Base-by-base conservation (phyloP, 805 yeast genomes). In the Pichia paraexigua region DNA sequence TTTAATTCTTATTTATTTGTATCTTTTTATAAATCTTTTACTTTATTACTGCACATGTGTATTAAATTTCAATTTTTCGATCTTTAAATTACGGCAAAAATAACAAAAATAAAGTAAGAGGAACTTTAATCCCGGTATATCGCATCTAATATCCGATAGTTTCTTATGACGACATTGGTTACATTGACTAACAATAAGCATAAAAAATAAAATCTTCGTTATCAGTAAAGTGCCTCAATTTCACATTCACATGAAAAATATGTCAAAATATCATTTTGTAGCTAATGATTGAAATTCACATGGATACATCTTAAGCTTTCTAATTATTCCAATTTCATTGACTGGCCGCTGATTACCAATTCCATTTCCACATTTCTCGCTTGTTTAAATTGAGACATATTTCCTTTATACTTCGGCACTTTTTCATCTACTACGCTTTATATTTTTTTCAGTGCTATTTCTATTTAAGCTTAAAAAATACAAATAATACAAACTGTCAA, bases 371-470 rank as follows among this genome's bases (percentile, higher is more conserved):
- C 35, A 13, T 30, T 30, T 30, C 35, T 3, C 35, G 3, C 3
- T 30, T 12, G n/a, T 30, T 30, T 30, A 30, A 13, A 30, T 13
- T 12, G 35, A 30, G n/a, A 30, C 35, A 30, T 7, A 13, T 30
- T 30, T 30, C 35, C 35, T 30, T 30, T 7, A 13, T 13, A 13
- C 12, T 9, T 9, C n/a, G 10, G 11, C 35, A 3, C 3, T 11
- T 27, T 11, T 5, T 27, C 9, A 27, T 11, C 3, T 27, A 10
- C 13, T 10, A 27, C 11, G 9, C 7, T 27, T 11, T 27, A 27
- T 12, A 27, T 27, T 11, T 11, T 27, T 11, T 10, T 10, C 71
- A 58, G 70, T 67, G 46, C 67, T 24, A 24, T 24, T 24, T 7
- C 7, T 24, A 24, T 7, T 24, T 7, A 4, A 24, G 7, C 25